Conservation (phyloP, 768 basidiomycete genomes). For the Neoboletus subvelutipes region DNA sequence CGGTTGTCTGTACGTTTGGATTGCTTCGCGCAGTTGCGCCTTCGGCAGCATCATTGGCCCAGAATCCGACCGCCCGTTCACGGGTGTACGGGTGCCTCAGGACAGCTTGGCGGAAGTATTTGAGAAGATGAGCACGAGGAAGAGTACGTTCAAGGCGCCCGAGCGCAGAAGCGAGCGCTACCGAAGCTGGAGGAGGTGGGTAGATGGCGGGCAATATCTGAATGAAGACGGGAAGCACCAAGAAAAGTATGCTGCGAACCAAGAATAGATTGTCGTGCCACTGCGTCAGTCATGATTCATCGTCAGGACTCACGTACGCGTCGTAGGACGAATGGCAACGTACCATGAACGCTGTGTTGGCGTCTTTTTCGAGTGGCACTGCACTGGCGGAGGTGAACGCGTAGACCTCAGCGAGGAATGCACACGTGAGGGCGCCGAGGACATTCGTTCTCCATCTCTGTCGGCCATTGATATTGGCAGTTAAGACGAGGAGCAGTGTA, state of each 20-base stretch:
- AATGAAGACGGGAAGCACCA: constrained; percentile 52
- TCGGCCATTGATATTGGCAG: constrained; percentile 39
- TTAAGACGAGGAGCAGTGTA: constrained; percentile 46
- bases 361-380: constrained; percentile 45
- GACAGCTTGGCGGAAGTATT: constrained; percentile 55
- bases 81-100: constrained; percentile 53
- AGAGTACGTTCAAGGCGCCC: constrained; percentile 38
- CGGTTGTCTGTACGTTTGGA: constrained; percentile 45
- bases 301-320: not conserved
- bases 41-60: constrained; percentile 54
- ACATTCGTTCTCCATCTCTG: constrained; percentile 45
- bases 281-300: constrained; percentile 34
- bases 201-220: constrained; percentile 41
- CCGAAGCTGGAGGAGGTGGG: constrained; percentile 32
- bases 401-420: constrained; percentile 55
- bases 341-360: constrained; percentile 41
- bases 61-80: constrained; percentile 50
- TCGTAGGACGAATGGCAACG: constrained; percentile 9
- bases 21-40: constrained; percentile 51
- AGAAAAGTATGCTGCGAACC: constrained; percentile 56
- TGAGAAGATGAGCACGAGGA: constrained; percentile 51
- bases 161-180: constrained; percentile 20
- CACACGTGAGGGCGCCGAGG: constrained; percentile 48
- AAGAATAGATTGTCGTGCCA: constrained; percentile 64
- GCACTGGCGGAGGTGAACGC: constrained; percentile 46